These are phyloP conservation scores for Sporothrix protearum DNA, from an alignment of 2,329 filamentous ascomycete genomes.

Conservation along the genomic window DNA sequence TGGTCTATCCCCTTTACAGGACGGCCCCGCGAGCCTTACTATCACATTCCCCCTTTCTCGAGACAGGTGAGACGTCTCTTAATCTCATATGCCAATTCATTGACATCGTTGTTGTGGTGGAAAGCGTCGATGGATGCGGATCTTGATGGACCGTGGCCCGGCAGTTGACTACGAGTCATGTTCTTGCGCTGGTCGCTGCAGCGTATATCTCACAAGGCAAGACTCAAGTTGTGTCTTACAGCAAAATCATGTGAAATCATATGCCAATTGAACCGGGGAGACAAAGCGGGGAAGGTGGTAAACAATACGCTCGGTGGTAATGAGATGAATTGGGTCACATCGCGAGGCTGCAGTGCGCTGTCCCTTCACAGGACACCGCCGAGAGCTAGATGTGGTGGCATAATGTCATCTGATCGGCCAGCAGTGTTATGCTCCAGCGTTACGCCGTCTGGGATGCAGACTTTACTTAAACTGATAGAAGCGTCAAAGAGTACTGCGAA, in stretches of 20 bases:
- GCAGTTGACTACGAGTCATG: not conserved
- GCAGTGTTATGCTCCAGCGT: not conserved
- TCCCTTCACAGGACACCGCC: not conserved
- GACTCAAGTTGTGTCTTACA: not conserved
- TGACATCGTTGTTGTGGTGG: not conserved
- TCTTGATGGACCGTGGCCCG: not conserved
- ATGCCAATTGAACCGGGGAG: not conserved
- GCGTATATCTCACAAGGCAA: too few species aligned
- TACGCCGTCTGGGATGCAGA: not conserved
- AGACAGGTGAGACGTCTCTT: not conserved
- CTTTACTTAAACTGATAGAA: not conserved
- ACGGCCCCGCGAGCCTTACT: not conserved
- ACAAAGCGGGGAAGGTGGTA: not conserved
- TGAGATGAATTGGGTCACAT: constrained; percentile 2
- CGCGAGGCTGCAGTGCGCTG: not conserved
- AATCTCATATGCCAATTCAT: not conserved
- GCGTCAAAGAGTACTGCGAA: not conserved
- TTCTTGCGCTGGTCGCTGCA: not conserved
- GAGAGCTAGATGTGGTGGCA: not conserved
- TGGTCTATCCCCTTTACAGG: not conserved
- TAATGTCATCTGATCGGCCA: not conserved
- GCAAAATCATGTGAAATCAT: not conserved
- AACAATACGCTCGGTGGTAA: not conserved
- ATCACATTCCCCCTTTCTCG: not conserved
- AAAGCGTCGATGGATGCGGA: not conserved